Conservation (phyloP, 148 eudicot species). For the Camellia sinensis region DNA sequence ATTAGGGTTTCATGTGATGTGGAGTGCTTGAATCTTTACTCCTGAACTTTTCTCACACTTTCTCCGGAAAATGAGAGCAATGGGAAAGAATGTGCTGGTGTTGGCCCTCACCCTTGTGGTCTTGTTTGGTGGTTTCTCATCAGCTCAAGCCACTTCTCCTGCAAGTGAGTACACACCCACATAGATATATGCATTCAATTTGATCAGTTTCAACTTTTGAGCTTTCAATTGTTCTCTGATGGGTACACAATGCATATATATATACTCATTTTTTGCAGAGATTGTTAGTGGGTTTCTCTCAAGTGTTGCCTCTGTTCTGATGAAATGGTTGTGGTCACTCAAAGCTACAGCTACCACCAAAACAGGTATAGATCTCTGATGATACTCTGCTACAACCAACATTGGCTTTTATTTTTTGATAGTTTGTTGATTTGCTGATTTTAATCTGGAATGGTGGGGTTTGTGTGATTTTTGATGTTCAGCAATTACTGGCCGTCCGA, state of each 20-base stretch:
- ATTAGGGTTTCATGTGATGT: conserved; percentile 47
- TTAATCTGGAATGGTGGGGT: conserved; percentile 15
- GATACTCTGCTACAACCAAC: not conserved
- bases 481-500: conserved; percentile 75
- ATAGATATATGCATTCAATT: not conserved
- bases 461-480: conserved; percentile 19
- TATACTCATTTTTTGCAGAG: conserved; percentile 41
- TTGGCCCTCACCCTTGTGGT: conserved; percentile 39
- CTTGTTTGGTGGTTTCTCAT: conserved; percentile 44
- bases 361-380: conserved; percentile 54
- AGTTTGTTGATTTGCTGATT: conserved; percentile 10
- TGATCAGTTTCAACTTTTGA: conserved; percentile 10
- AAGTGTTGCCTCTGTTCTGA: conserved; percentile 52
- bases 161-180: conserved; percentile 49
- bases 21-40: conserved; percentile 21
- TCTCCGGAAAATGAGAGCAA: conserved; percentile 25
- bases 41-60: conserved; percentile 22
- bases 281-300: conserved; percentile 78
- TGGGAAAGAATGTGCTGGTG: conserved; percentile 34
- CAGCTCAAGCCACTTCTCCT: conserved; percentile 67
- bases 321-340: conserved; percentile 90
- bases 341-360: conserved; percentile 74
- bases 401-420: conserved; percentile 1
- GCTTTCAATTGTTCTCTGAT: conserved; percentile 5
- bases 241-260: not conserved